Base-by-base conservation (phyloP, 1,284 basidiomycete genomes). In the Peniophora sp. region DNA sequence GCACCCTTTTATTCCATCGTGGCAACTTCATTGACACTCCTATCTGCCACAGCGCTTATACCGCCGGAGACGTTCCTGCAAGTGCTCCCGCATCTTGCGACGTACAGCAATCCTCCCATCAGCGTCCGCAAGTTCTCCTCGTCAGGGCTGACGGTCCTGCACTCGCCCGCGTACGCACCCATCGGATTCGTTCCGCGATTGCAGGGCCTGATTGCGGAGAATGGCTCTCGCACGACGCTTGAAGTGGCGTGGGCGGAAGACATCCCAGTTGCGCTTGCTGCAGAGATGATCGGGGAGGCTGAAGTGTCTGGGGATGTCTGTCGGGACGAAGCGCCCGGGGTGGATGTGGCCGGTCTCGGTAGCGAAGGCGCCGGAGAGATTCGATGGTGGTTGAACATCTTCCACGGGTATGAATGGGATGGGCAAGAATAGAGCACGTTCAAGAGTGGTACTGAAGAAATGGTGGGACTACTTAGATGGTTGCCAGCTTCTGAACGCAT, bases 61-160 rank as follows among this genome's bases (percentile, higher is more conserved):
- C 89, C 95, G 2, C 96, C 96, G 0, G 76, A 85, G 23, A 91
- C 89, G 1, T 81, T 98, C 56, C 73, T 90, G 5, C 76, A 81
- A 43, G 83, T 86, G 10, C 66, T 94, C 3, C 81, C 84, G 0
- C 78, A 79, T 52, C 73, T 99, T 8, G 78, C 84, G 0, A 58
- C 61, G 1, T 76, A 85, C 58, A 95, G 92, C 0, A 62, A 68
- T 11, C 91, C 91, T 0, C 73, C 80, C 0, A 84, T 97, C 53
- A 70, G 72, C 39, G 71, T 77, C 45, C 81, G 91, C 34, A 78
- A 75, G 2, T 87, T 97, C 59, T 65, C 75, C 3, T 79, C 71
- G 8, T 77, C 75, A 0, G 89, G 90, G 0, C 73, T 97, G 2
- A 77, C 75, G 3, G 91, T 97, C 39, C 74, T 98, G 0, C 90